Conservation (phyloP, 306 rosid genomes). For the Casuarina cunninghamiana region DNA sequence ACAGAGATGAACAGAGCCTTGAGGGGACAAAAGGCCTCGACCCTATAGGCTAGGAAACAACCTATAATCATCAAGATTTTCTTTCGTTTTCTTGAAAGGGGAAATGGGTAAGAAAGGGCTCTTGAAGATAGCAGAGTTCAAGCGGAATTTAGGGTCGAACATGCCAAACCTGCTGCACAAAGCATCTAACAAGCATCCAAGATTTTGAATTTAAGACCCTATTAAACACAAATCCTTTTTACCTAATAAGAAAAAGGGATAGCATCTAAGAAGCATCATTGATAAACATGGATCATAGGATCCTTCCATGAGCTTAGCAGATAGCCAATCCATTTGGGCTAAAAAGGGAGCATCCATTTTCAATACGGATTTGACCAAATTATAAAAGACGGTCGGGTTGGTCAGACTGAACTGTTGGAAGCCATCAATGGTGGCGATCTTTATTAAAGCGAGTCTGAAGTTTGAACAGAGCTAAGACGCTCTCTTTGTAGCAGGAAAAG, state of each 20-base stretch:
- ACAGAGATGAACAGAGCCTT: neutral
- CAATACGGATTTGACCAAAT: slow-evolving; percentile 55
- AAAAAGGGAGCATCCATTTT: slow-evolving; percentile 44
- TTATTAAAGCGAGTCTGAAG: slow-evolving; percentile 16
- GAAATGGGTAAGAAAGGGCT: neutral
- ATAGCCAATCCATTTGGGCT: slow-evolving; percentile 11
- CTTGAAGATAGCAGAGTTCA: too few relatives aligned
- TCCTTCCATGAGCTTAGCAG: slow-evolving; percentile 2
- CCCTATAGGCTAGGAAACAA: neutral
- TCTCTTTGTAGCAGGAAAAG: slow-evolving; percentile 18
- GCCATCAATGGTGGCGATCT: neutral
- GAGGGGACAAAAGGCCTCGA: neutral
- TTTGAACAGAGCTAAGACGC: slow-evolving; percentile 21
- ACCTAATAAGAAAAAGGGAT: too few relatives aligned
- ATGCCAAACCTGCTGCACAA: too few relatives aligned
- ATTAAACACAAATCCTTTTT: too few relatives aligned
- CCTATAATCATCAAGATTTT: neutral
- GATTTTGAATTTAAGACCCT: too few relatives aligned
- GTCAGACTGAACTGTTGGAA: slow-evolving; percentile 44
- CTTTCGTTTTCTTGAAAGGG: neutral
- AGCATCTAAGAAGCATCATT: neutral
- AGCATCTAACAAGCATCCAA: neutral
- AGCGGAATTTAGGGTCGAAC: too few relatives aligned
- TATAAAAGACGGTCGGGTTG: slow-evolving; percentile 48
- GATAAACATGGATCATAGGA: slow-evolving; percentile 24